Percentiles rank a stretch among this genome's conserved stretches.
These are phyloP conservation scores for Mycena polygramma DNA, from an alignment of 768 basidiomycete genomes.

Conservation along the genomic window DNA sequence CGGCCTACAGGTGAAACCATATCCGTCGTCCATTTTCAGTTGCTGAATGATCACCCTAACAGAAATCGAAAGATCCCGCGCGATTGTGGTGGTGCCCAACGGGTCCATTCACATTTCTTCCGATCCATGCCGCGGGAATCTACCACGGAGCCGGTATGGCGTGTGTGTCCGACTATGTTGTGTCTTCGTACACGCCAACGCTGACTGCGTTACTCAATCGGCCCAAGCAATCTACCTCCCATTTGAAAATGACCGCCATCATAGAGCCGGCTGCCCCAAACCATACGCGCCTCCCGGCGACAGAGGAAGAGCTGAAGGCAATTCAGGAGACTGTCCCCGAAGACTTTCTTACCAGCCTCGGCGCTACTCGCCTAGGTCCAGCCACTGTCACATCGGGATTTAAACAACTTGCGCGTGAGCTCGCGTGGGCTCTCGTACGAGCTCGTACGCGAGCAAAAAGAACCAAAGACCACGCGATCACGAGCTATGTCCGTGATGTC, in stretches of 20 bases:
- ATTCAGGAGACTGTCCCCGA: slow-evolving; percentile 10
- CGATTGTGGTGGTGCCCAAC: slow-evolving; percentile 24
- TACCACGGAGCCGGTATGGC: slow-evolving; percentile 14
- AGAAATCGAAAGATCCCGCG: slow-evolving; percentile 6
- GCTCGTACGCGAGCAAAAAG: no score
- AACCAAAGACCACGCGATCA: no score
- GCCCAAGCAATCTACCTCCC: neutral
- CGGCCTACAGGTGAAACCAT: neutral
- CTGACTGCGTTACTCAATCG: slow-evolving; percentile 24
- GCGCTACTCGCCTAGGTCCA: neutral
- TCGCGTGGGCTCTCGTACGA: no score
- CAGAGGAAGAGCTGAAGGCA: slow-evolving; percentile 5
- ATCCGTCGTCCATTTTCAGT: neutral
- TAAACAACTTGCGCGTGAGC: no score
- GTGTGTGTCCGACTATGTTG: slow-evolving; percentile 31
- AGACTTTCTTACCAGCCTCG: slow-evolving; percentile 10
- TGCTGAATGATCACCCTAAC: neutral
- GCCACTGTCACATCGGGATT: slow-evolving; percentile 10
- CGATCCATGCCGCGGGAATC: slow-evolving; percentile 36
- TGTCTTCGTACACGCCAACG: slow-evolving; percentile 39
- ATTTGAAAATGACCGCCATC: slow-evolving; percentile 12
- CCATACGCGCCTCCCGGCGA: neutral
- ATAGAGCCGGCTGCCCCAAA: slow-evolving; percentile 10
- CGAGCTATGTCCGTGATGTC: no score
- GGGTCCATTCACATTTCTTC: slow-evolving; percentile 23